Evolutionary conservation across 192 early-diverging fungal genomes (phyloP), one percentile per base, ranked within the genome.

Genomic region (Coemansia sp.): DNA sequence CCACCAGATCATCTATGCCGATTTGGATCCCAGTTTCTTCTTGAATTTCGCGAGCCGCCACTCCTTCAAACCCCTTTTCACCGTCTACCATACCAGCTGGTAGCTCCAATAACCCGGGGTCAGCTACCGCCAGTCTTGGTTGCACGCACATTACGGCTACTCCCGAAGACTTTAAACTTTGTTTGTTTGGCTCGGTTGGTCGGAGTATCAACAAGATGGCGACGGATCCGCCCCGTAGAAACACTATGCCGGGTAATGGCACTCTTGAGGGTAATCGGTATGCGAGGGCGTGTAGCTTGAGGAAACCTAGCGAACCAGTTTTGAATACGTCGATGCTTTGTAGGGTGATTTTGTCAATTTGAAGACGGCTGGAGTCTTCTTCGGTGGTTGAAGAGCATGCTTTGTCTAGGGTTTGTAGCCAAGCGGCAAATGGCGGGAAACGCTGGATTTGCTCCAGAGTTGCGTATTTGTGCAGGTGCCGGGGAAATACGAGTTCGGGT

Each of bases 21-120:
- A 95, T 83, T 2, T 59, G 59, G 10, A 95, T 76, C 16, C 91
- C 94, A 10, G 90, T 92, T 67, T 95, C 94, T 71, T 95, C 94
- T 30, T 90, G 63, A 5, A 95, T 82, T 59, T 95, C 94, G 5
- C 86, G 77, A 5, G 91, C 91, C 17, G 91, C 92, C 17, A 84
- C 83, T 16, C 94, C 94, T 6, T 81, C 69, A 85, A 95, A 93
- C 68, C 84, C 80, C 42, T 3, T 18, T 87, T 36, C 32, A 36
- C 80, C 91, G 65, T 94, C 91, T 33, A 93, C 67, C 94, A 96
- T 96, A 1, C 92, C 92, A 0, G 94, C 94, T 0, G 94, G 94
- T 33, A 96, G 77, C 71, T 94, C 94, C 49, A 81, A 67, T 64
- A 90, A 82, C 0, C 67, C n/a, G 22, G 88, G 66, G 5, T 82